phyloP scores from a whole-genome alignment of 495 filamentous ascomycete species.

The Aspergillus avenaceus region DNA sequence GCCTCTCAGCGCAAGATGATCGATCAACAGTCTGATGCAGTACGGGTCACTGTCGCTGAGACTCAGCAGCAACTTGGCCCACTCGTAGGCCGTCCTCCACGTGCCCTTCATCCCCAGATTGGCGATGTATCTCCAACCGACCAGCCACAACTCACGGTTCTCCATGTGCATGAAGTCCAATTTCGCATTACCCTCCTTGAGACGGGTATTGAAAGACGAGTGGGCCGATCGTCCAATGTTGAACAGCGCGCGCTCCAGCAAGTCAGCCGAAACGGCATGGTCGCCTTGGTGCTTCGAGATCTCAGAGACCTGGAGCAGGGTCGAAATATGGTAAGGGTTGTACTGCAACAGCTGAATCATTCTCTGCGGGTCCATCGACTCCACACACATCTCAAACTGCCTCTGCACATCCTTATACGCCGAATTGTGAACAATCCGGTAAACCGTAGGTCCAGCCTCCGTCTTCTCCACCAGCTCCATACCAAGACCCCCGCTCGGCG shows the following conservation, averaged over 20 bases:
- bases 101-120: conserved; percentile 87
- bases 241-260: conserved; percentile 89
- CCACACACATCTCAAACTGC: conserved; percentile 74
- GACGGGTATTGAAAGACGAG: conserved; percentile 67
- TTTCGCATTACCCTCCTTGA: conserved; percentile 75
- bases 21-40: conserved; percentile 69
- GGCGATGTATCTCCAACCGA: conserved; percentile 80
- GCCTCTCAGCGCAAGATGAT: conserved; percentile 77
- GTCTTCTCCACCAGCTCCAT: conserved; percentile 69
- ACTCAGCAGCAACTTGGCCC: conserved; percentile 78
- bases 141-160: conserved; percentile 90
- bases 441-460: conserved; percentile 47
- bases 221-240: conserved; percentile 83
- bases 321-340: conserved; percentile 89
- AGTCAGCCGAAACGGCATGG: conserved; percentile 75
- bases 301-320: conserved; percentile 87
- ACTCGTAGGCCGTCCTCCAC: conserved; percentile 88
- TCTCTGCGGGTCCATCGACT: conserved; percentile 74
- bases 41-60: conserved; percentile 83
- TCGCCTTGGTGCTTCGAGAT: conserved; percentile 88
- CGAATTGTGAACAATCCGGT: conserved; percentile 70
- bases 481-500: conserved; percentile 72
- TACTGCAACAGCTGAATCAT: conserved; percentile 61
- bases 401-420: conserved; percentile 73
- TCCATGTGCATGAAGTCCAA: conserved; percentile 75